Evolutionary conservation across 257 asterid genomes (phyloP).

Genomic region (Haberlea rhodopensis): DNA sequence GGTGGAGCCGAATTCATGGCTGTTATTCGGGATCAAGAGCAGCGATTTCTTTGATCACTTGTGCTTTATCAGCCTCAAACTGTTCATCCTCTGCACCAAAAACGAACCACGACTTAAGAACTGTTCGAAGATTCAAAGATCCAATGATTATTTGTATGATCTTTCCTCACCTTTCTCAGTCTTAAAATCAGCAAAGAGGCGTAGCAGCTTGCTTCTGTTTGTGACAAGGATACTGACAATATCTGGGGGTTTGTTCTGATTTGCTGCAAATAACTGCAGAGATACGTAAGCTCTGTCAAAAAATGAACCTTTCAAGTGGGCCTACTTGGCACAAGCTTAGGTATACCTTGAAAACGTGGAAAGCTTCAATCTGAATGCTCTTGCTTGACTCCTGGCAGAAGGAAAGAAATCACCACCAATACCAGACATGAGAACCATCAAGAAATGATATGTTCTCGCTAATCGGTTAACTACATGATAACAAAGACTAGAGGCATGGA

Average conservation of each 20-base stretch:
- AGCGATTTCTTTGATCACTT: conserved; percentile 83
- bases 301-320: neutral
- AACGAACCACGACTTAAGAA: conserved; percentile 15
- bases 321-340: conserved; percentile 4
- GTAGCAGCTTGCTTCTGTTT: conserved; percentile 19
- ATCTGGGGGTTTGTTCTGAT: conserved; percentile 85
- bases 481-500: neutral
- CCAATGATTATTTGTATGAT: neutral
- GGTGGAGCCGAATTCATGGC: no score
- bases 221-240: conserved; percentile 62
- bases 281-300: conserved; percentile 15
- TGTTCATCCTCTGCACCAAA: conserved; percentile 71
- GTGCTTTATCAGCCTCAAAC: conserved; percentile 91
- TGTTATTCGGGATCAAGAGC: conserved; percentile 67
- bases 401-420: conserved; percentile 25
- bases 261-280: conserved; percentile 83
- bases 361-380: conserved; percentile 89
- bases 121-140: neutral
- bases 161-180: conserved; percentile 59
- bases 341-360: conserved; percentile 87
- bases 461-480: neutral
- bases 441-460: neutral
- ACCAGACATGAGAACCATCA: neutral
- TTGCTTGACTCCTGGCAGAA: conserved; percentile 81
- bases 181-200: conserved; percentile 72